These are phyloP conservation scores for Solanum paucissectum DNA, from an alignment of 257 asterid genomes.

Conservation along the genomic window DNA sequence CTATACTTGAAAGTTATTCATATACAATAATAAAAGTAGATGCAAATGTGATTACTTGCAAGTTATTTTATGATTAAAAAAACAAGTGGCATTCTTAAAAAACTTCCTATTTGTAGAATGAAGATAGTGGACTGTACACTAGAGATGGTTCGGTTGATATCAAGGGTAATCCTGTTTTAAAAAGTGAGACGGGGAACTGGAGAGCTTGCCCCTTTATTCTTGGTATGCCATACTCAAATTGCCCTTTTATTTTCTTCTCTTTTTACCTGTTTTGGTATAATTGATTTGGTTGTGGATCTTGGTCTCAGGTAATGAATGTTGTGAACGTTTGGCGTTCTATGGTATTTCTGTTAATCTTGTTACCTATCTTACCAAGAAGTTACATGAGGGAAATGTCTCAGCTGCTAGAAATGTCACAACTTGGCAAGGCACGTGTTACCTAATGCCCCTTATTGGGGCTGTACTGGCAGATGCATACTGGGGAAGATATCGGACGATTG, in stretches of 20 bases:
- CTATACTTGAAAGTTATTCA: neutral
- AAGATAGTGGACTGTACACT: slow-evolving; percentile 29
- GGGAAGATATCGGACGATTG: slow-evolving; percentile 98
- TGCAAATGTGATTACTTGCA: neutral
- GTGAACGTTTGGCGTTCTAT: slow-evolving; percentile 92
- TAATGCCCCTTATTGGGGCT: slow-evolving; percentile 87
- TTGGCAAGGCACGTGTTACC: slow-evolving; percentile 93
- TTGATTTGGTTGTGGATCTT: slow-evolving; percentile 2
- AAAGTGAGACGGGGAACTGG: slow-evolving; percentile 95
- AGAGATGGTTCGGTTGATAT: slow-evolving; percentile 96
- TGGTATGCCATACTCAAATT: slow-evolving; percentile 25
- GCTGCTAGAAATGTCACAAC: slow-evolving; percentile 92
- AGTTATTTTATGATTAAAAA: neutral
- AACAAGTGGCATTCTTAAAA: neutral
- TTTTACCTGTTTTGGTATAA: neutral
- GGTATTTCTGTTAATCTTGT: slow-evolving; percentile 90
- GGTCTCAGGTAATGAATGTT: slow-evolving; percentile 82
- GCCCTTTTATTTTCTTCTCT: neutral
- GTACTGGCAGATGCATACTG: slow-evolving; percentile 90
- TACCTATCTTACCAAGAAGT: slow-evolving; percentile 68
- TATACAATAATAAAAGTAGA: neutral
- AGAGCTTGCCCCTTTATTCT: slow-evolving; percentile 91
- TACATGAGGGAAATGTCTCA: slow-evolving; percentile 77
- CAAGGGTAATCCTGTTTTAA: slow-evolving; percentile 76
- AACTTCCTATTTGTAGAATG: slow-evolving; percentile 27